Evolutionary conservation across 352 stramenopile genomes (phyloP).

Genomic region (Hyaloperonospora brassicae): DNA sequence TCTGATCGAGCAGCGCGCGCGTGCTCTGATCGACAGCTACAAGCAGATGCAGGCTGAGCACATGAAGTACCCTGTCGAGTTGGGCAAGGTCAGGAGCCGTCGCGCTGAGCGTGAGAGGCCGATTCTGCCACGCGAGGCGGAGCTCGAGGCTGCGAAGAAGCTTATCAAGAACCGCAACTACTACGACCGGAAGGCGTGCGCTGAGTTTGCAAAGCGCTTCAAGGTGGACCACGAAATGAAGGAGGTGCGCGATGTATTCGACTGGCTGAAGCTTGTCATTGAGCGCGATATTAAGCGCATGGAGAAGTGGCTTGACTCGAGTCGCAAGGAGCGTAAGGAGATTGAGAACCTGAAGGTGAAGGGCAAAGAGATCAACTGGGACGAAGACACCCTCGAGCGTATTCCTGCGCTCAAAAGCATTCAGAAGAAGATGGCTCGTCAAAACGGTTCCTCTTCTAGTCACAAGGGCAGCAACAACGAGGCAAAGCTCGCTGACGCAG

Average conservation of each 20-base stretch:
- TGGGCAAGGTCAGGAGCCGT: slow-evolving; percentile 76
- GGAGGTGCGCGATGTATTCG: slow-evolving; percentile 78
- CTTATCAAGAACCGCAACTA: slow-evolving; percentile 85
- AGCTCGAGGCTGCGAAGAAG: slow-evolving; percentile 67
- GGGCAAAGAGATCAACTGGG: slow-evolving; percentile 81
- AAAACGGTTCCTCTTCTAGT: slow-evolving; percentile 26
- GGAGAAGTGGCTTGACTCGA: slow-evolving; percentile 78
- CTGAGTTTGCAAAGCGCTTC: slow-evolving; percentile 77
- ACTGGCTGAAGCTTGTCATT: slow-evolving; percentile 71
- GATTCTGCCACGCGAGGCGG: slow-evolving; percentile 52
- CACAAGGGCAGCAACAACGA: slow-evolving; percentile 36
- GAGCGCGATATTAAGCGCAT: slow-evolving; percentile 80
- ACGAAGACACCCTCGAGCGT: slow-evolving; percentile 73
- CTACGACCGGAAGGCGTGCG: slow-evolving; percentile 79
- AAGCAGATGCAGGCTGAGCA: slow-evolving; percentile 84
- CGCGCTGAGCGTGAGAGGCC: slow-evolving; percentile 68
- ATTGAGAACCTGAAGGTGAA: slow-evolving; percentile 77
- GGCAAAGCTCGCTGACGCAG: slow-evolving; percentile 47
- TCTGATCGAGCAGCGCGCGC: slow-evolving; percentile 79
- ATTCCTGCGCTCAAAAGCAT: slow-evolving; percentile 83
- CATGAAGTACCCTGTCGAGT: slow-evolving; percentile 74
- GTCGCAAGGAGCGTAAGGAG: slow-evolving; percentile 82
- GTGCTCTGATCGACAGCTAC: slow-evolving; percentile 78
- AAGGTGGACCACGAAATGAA: slow-evolving; percentile 75
- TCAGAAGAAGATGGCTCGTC: slow-evolving; percentile 68